Conservation (phyloP, 805 yeast genomes). For the Peterozyma toletana region DNA sequence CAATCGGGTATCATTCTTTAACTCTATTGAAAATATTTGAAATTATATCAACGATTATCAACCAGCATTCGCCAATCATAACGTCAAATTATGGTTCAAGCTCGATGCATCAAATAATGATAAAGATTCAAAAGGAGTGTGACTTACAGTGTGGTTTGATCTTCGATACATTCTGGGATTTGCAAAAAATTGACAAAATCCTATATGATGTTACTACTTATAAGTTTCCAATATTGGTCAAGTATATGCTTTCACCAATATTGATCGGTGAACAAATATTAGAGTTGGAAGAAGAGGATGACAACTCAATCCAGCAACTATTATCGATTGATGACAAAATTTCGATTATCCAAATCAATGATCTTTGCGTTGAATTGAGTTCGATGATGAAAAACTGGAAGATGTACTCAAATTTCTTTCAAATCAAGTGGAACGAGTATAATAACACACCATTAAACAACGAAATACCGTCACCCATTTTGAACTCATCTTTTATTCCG, state of each 20-base stretch:
- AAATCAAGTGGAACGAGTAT: conserved; percentile 57
- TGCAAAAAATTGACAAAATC: conserved; percentile 48
- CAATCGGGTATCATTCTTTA: conserved; percentile 49
- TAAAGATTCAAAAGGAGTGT: conserved; percentile 74
- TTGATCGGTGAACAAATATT: neutral
- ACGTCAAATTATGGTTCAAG: conserved; percentile 60
- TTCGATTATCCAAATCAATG: conserved; percentile 61
- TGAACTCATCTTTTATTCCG: conserved; percentile 44
- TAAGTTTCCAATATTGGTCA: conserved; percentile 39
- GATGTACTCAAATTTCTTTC: conserved; percentile 65
- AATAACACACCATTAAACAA: conserved; percentile 14
- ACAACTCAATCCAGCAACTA: conserved; percentile 22
- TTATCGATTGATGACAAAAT: conserved; percentile 20
- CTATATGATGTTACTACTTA: conserved; percentile 51
- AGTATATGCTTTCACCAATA: conserved; percentile 13
- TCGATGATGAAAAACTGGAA: conserved; percentile 83
- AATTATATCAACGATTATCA: conserved; percentile 74
- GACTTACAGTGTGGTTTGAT: conserved; percentile 91
- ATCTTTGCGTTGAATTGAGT: conserved; percentile 60
- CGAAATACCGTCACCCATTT: conserved; percentile 42
- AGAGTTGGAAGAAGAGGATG: conserved; percentile 17
- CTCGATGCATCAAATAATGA: conserved; percentile 61
- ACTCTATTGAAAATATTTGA: conserved; percentile 69
- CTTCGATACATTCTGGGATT: conserved; percentile 78
- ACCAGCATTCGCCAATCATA: conserved; percentile 81